These are phyloP conservation scores for Debaryomycetaceae sp. DNA, from an alignment of 1,139 yeast species.

Conservation along the genomic window DNA sequence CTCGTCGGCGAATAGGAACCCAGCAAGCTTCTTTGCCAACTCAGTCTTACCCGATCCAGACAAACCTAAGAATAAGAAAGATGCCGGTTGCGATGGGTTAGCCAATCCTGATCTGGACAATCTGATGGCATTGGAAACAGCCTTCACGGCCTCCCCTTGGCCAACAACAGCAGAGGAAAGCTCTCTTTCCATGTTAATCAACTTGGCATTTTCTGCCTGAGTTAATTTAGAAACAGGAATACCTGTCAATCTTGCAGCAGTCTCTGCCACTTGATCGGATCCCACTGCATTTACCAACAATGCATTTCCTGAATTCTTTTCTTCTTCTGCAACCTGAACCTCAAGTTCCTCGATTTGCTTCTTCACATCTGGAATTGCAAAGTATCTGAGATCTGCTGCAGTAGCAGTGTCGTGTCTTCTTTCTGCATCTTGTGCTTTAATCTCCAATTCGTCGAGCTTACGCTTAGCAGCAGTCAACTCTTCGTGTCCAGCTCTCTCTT, in stretches of 20 bases:
- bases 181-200: constrained; percentile 90
- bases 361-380: constrained; percentile 92
- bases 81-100: constrained; percentile 94
- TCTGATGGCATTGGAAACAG: constrained; percentile 93
- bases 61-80: constrained; percentile 90
- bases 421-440: constrained; percentile 93
- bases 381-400: constrained; percentile 93
- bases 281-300: constrained; percentile 88
- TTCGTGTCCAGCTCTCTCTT: constrained; percentile 90
- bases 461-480: constrained; percentile 85
- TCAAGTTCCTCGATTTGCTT: constrained; percentile 76
- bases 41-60: constrained; percentile 99
- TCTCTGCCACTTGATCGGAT: constrained; percentile 90
- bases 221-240: constrained; percentile 97
- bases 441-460: constrained; percentile 87
- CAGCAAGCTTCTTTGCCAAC: constrained; percentile 93
- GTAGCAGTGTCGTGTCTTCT: constrained; percentile 93
- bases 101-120: constrained; percentile 93
- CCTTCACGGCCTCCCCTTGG: constrained; percentile 92
- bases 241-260: constrained; percentile 96
- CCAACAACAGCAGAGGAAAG: constrained; percentile 87
- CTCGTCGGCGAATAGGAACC: constrained; percentile 92
- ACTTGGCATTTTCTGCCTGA: constrained; percentile 90
- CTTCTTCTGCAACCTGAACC: constrained; percentile 70
- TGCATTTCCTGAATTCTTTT: constrained; percentile 54